phyloP scores from a whole-genome alignment of 2,329 filamentous ascomycete species.

The Albifimbria verrucaria region DNA sequence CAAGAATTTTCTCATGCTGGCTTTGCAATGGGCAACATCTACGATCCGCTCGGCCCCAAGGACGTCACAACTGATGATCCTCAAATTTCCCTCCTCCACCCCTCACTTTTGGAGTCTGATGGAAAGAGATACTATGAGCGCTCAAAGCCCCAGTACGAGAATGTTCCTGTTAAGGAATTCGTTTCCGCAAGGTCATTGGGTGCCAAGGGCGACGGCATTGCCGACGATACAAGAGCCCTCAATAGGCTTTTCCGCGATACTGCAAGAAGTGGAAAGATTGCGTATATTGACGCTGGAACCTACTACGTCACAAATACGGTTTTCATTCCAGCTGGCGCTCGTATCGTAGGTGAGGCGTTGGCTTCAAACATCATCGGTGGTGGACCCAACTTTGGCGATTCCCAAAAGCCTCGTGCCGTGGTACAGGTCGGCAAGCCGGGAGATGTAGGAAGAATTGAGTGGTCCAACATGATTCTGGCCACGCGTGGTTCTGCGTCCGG shows the following conservation, averaged over 20 bases:
- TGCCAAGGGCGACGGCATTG: constrained; percentile 62
- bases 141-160: constrained; percentile 72
- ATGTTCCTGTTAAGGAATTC: constrained; percentile 56
- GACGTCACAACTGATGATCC: neutral
- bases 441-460: constrained; percentile 63
- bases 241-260: constrained; percentile 48
- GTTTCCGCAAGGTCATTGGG: constrained; percentile 58
- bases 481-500: constrained; percentile 65
- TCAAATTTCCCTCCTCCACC: neutral
- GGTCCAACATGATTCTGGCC: constrained; percentile 68
- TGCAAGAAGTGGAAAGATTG: constrained; percentile 50
- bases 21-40: neutral
- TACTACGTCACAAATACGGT: constrained; percentile 58
- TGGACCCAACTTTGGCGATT: constrained; percentile 54
- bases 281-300: constrained; percentile 59
- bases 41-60: neutral
- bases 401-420: constrained; percentile 58
- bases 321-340: constrained; percentile 43
- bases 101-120: constrained; percentile 11
- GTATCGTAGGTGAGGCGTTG: constrained; percentile 59
- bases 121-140: constrained; percentile 38
- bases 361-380: constrained; percentile 52
- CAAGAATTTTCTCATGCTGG: constrained; percentile 6
- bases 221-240: constrained; percentile 71
- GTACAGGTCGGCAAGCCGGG: constrained; percentile 63